Base-by-base conservation (phyloP, 371 early-diverging fungal genomes). In the Apophysomyces sp. region DNA sequence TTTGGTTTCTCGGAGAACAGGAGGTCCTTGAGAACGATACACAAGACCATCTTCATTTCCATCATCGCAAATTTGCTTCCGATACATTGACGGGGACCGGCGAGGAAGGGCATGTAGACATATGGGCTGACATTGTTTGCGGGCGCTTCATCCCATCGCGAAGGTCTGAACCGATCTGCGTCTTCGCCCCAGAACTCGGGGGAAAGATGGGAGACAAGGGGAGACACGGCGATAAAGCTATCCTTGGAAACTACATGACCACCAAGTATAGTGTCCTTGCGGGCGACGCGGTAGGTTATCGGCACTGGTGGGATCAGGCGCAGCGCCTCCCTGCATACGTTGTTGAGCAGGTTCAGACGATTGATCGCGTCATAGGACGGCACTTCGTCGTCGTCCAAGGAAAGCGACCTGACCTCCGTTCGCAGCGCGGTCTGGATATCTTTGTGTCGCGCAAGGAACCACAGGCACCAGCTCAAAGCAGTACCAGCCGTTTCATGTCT, bases 111-210 rank as follows among this genome's bases (percentile, higher is more conserved):
- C 63, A 82, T 68, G 52, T 82, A 87, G 6, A 80, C 76, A 61
- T 81, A 81, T 0, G 78, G 72, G 16, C 71, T 69, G 11, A 73
- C 37, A 18, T 52, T 44, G 0, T 63, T 60, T 32, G 76, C 76
- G 3, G 66, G 66, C 32, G 56, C 40, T 44, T 72, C 69, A 1
- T 76, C 60, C 90, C 90, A 90, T 34, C 90, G 77, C 12, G 74
- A 79, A 15, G 90, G 90, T 12, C 80, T 76, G 63, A 87, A 90
- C 27, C 78, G 80, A 39, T 80, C 67, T 2, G 76, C 86, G 62
- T 90, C 86, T 13, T 80, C 81, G 0, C 90, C 90, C 90, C 90
- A 90, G 65, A 79, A 77, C 11, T 76, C 69, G 51, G 64, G 68
- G 28, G 69, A 66, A 56, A 77, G 78, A 44, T 86, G 86, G 11